These are phyloP conservation scores for Termitomyces titanicus DNA, from an alignment of 768 basidiomycete species.

Conservation along the genomic window DNA sequence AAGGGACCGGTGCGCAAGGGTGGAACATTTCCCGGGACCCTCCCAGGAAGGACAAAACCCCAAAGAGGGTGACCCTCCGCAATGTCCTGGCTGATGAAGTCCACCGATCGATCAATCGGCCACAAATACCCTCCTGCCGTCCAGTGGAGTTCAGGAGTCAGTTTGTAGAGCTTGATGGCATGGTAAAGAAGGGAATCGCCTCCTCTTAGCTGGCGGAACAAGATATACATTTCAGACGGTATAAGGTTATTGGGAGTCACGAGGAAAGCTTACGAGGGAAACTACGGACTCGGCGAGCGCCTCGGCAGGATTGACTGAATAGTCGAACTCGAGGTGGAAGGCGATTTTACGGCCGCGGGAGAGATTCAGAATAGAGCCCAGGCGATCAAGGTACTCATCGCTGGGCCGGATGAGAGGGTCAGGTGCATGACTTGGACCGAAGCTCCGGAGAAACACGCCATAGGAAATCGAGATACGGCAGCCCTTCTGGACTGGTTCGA, in stretches of 20 bases:
- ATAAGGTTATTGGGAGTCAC: not conserved
- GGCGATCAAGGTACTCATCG: constrained; percentile 67
- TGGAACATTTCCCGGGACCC: constrained; percentile 25
- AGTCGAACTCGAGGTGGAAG: constrained; percentile 68
- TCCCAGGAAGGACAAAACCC: constrained; percentile 14
- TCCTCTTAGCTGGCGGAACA: constrained; percentile 58
- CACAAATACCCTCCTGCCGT: constrained; percentile 81
- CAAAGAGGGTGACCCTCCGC: constrained; percentile 13
- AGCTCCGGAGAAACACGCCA: constrained; percentile 65
- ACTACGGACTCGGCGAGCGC: constrained; percentile 66
- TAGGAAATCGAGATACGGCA: constrained; percentile 70
- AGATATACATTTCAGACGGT: no score
- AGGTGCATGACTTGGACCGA: constrained; percentile 53
- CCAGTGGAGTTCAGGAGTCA: constrained; percentile 74
- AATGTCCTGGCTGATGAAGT: constrained; percentile 48
- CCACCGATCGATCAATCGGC: constrained; percentile 69
- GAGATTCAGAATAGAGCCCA: constrained; percentile 69
- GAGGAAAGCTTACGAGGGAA: constrained; percentile 51
- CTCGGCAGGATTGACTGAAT: constrained; percentile 67
- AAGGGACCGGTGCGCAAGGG: constrained; percentile 45
- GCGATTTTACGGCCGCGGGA: constrained; percentile 70
- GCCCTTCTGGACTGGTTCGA: constrained; percentile 68
- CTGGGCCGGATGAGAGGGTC: constrained; percentile 71
- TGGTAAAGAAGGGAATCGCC: constrained; percentile 75
- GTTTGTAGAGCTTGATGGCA: constrained; percentile 72